phyloP scores from a whole-genome alignment of 176 grass and related monocot species.

The Lolium rigidum region DNA sequence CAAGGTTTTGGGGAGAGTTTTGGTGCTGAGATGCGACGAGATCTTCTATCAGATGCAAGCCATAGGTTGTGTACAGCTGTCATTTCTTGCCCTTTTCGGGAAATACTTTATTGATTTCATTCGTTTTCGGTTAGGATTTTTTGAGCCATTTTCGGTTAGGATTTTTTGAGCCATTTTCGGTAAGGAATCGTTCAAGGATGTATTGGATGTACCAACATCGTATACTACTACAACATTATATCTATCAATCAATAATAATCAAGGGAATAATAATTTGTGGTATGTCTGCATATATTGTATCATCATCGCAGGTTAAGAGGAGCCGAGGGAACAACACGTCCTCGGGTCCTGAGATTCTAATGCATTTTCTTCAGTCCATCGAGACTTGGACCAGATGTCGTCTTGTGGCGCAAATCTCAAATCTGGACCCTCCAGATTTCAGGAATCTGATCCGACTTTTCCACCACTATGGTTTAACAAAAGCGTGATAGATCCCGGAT shows the following conservation, averaged over 20 bases:
- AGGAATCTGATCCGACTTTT: constrained; percentile 42
- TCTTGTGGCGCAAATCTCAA: constrained; percentile 56
- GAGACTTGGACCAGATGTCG: constrained; percentile 17
- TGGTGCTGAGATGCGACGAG: neutral
- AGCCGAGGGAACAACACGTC: neutral
- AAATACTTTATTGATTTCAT: constrained; percentile 35
- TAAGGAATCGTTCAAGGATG: neutral
- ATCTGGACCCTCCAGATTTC: constrained; percentile 35
- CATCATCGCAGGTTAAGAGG: neutral
- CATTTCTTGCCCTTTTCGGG: constrained; percentile 30
- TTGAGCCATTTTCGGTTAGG: too few relatives aligned
- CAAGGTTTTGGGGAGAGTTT: constrained; percentile 17
- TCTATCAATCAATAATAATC: neutral
- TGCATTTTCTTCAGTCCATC: neutral
- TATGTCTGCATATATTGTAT: neutral
- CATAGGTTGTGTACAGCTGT: constrained; percentile 55
- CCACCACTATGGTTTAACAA: constrained; percentile 25
- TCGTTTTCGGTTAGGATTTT: constrained; percentile 34
- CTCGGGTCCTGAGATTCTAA: neutral
- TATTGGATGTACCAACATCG: neutral
- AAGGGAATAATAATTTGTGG: constrained; percentile 14
- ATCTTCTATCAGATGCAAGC: constrained; percentile 5
- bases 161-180: constrained; percentile 14
- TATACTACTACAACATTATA: too few relatives aligned
- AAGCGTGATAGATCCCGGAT: constrained; percentile 14